These are phyloP conservation scores for Cucumis melo DNA, from an alignment of 306 rosid species.

Conservation along the genomic window DNA sequence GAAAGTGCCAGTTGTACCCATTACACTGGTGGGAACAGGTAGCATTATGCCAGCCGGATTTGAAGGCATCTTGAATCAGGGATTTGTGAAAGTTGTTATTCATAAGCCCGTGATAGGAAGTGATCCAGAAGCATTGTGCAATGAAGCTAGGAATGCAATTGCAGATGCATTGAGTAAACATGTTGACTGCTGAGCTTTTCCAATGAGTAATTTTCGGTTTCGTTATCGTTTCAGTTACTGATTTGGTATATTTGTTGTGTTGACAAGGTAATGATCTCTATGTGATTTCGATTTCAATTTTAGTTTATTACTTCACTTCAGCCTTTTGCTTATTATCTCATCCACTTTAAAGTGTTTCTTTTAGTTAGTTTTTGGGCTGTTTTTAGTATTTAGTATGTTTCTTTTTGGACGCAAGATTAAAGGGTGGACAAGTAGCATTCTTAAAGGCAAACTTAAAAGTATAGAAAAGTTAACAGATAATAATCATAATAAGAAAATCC, in stretches of 20 bases:
- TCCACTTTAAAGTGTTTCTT: neutral
- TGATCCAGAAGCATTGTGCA: slow-evolving; percentile 41
- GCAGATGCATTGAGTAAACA: slow-evolving; percentile 34
- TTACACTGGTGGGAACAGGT: slow-evolving; percentile 84
- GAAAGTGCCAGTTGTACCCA: slow-evolving; percentile 72
- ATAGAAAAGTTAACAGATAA: neutral
- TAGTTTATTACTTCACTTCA: neutral
- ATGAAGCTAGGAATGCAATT: slow-evolving; percentile 55
- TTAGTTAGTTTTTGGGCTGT: neutral
- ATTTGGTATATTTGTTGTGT: neutral
- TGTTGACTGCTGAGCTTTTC: slow-evolving; percentile 16
- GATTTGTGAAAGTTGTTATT: slow-evolving; percentile 64
- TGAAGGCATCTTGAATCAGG: slow-evolving; percentile 57
- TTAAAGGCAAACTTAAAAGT: neutral
- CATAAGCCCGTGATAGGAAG: slow-evolving; percentile 59
- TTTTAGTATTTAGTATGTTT: too few species aligned
- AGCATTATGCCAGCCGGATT: slow-evolving; percentile 81
- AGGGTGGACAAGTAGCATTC: neutral
- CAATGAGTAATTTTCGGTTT: slow-evolving; percentile 10
- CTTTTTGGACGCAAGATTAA: neutral
- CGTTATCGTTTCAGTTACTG: slow-evolving; percentile 4
- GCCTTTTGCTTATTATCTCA: neutral
- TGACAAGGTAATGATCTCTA: neutral
- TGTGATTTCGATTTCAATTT: neutral
- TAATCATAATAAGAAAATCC: neutral